These are phyloP conservation scores for Pythium brassicae DNA, from an alignment of 352 stramenopile species.

Conservation along the genomic window DNA sequence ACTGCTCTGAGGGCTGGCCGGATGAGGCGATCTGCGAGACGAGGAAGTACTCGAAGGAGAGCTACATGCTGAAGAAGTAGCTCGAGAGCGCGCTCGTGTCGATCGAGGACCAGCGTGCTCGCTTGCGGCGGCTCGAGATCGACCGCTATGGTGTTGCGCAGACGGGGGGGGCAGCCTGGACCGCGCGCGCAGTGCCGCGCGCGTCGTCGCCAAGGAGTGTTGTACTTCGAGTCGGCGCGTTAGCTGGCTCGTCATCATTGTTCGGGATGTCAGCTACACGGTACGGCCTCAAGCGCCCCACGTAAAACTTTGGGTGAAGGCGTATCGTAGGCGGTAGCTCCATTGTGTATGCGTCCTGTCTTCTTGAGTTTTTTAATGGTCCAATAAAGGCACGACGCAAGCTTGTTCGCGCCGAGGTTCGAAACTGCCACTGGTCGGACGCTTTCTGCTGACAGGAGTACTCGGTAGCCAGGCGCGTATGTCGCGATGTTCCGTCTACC, in stretches of 20 bases:
- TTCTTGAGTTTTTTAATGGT: not conserved
- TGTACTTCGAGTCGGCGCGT: not conserved
- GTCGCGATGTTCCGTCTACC: not conserved
- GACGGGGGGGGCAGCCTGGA: not conserved
- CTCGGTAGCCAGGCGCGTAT: conserved; percentile 12
- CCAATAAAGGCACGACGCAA: not conserved
- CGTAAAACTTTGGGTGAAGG: not conserved
- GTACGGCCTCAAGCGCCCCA: not conserved
- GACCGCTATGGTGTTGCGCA: not conserved
- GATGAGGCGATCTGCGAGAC: no score
- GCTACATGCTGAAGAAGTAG: no score
- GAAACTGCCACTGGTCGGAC: no score
- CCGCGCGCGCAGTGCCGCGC: not conserved
- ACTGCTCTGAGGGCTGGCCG: no score
- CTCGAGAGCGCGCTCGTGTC: no score
- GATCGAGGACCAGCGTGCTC: no score
- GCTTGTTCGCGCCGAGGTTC: not conserved
- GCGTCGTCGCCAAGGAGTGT: not conserved
- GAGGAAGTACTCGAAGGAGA: no score
- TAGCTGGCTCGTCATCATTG: not conserved
- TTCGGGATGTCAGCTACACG: not conserved
- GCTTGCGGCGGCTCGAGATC: not conserved
- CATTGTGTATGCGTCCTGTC: not conserved
- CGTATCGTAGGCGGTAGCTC: not conserved
- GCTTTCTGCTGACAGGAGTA: conserved; percentile 8